Evolutionary conservation across 1,284 basidiomycete genomes (phyloP), one percentile per base, ranked within the genome.

Genomic region (Trichosporon asahii): DNA sequence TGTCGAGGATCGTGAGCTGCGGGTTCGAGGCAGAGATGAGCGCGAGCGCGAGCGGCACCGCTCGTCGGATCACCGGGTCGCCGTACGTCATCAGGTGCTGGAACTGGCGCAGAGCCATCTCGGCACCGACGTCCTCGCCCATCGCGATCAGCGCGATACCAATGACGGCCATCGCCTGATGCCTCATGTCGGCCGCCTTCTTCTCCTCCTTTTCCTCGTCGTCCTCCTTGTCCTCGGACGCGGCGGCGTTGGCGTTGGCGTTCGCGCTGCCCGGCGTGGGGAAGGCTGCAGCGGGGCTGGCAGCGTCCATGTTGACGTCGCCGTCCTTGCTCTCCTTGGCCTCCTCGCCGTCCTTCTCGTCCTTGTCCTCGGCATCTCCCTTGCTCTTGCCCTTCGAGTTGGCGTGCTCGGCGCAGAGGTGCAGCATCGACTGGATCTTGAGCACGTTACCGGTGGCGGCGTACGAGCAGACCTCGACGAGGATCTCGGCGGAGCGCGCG

Each of bases 11-110:
- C 33, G 92, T 87, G n/a, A 98, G 88, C 83, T 94, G 92, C 18
- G 97, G 97, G 84, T 99, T 98, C 68, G 97, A 99, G 18, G 94
- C 90, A 81, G 91, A 94, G 80, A 98, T 89, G 67, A 99, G 89
- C 72, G 94, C 96, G 64, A 99, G 90, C 6, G 96, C 97, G 6
- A 99, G 89, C 18, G 97, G 97, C n/a, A 99, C 92, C 0, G 92
- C 87, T 86, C 93, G 92, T 40, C 97, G 90, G 77, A 99, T 95
- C 70, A 90, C 86, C 1, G 95, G 93, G 78, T 98, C 95, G 72
- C 97, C 97, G 76, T 98, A 99, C 82, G 97, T 95, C 97, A 99
- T 99, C 70, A 97, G 85, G 80, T 98, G 95, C 82, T 96, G 95
- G 86, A 98, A 95, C 78, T 95, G 93, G 76, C 95, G 86, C 74